Conservation (phyloP, 495 filamentous ascomycete genomes). For the Bacidia rubella region DNA sequence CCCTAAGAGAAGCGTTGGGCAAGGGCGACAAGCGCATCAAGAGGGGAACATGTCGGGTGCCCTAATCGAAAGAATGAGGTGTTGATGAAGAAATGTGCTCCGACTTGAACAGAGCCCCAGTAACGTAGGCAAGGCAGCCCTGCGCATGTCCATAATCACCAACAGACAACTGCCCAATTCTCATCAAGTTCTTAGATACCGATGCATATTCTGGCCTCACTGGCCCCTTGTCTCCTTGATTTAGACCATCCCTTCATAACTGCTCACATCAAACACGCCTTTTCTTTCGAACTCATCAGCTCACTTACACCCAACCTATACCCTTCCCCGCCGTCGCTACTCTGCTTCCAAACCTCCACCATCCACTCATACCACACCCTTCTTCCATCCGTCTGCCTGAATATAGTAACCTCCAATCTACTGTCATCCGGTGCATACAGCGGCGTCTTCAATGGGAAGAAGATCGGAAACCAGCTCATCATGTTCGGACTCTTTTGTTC, state of each 20-base stretch:
- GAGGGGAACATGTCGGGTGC: too few species aligned
- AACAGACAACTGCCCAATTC: too few species aligned
- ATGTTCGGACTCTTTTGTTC: slow-evolving; percentile 85
- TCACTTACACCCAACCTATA: slow-evolving; percentile 70
- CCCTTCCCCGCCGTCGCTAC: slow-evolving; percentile 16
- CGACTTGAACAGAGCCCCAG: too few species aligned
- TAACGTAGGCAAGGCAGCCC: too few species aligned
- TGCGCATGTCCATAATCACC: too few species aligned
- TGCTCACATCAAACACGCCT: slow-evolving; percentile 77
- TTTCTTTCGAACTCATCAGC: slow-evolving; percentile 76
- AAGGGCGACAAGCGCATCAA: too few species aligned
- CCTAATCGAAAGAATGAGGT: too few species aligned
- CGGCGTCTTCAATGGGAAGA: slow-evolving; percentile 89
- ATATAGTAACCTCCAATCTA: slow-evolving; percentile 83
- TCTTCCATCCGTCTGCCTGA: slow-evolving; percentile 82
- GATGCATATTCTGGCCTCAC: too few species aligned
- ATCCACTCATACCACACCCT: slow-evolving; percentile 99
- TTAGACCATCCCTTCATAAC: slow-evolving; percentile 4
- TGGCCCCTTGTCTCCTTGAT: too few species aligned
- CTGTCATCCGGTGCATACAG: slow-evolving; percentile 74
- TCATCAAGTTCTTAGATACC: too few species aligned
- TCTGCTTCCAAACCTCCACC: slow-evolving; percentile 45
- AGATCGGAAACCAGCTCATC: slow-evolving; percentile 99
- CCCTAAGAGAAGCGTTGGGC: too few species aligned
- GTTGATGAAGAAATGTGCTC: too few species aligned